phyloP scores from a whole-genome alignment of 169 alveolate genomes.

The Plasmodium sp. region DNA sequence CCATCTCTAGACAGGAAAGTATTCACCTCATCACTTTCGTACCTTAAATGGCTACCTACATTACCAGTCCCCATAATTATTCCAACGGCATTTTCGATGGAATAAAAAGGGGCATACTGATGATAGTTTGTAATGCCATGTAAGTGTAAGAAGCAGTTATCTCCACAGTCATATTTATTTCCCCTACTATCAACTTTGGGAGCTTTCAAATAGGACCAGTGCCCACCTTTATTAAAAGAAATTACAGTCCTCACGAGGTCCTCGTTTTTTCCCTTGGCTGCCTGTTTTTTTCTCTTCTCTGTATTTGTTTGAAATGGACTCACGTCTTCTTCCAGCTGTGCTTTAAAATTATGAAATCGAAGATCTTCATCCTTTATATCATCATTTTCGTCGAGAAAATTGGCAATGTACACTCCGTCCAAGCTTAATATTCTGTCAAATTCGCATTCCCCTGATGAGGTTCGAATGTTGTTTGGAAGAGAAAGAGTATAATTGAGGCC shows the following conservation, averaged over 20 bases:
- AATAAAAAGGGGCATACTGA: conserved; percentile 95
- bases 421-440: conserved; percentile 95
- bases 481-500: conserved; percentile 95
- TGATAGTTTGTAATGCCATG: conserved; percentile 92
- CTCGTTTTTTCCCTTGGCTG: conserved; percentile 81
- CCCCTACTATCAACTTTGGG: conserved; percentile 96
- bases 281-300: conserved; percentile 77
- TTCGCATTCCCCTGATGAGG: conserved; percentile 94
- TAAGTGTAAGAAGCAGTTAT: conserved; percentile 95
- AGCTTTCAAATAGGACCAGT: conserved; percentile 96
- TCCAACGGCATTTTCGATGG: conserved; percentile 97
- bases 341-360: conserved; percentile 64
- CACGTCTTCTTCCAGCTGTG: conserved; percentile 73
- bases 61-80: conserved; percentile 97
- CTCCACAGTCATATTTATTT: conserved; percentile 92
- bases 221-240: conserved; percentile 98
- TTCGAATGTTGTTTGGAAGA: conserved; percentile 92
- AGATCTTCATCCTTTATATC: conserved; percentile 36
- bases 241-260: conserved; percentile 92
- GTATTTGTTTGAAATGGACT: conserved; percentile 78
- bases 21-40: conserved; percentile 90
- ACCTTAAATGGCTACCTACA: conserved; percentile 92
- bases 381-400: conserved; percentile 90
- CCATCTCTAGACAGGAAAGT: conserved; percentile 98
- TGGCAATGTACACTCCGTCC: conserved; percentile 98